A percentile compares a stretch with the other conserved stretches of the same genome.
phyloP scores from a whole-genome alignment of 495 filamentous ascomycete genomes.

The Neurospora tetraspora region DNA sequence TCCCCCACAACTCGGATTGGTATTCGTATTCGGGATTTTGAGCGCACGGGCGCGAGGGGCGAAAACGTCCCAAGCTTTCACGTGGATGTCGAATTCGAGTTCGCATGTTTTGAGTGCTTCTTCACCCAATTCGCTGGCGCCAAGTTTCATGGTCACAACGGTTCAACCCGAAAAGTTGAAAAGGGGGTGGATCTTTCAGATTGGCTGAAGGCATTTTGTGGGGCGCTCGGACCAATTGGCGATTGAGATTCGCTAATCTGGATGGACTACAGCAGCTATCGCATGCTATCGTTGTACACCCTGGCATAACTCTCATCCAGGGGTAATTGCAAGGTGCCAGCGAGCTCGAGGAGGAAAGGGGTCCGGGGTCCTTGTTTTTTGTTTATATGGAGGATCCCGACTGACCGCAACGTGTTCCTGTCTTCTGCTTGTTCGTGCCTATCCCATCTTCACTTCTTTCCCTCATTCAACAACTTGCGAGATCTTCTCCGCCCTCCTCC shows the following conservation, averaged over 20 bases:
- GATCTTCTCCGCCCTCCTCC: not conserved
- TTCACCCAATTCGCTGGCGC: not conserved
- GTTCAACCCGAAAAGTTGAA: not conserved
- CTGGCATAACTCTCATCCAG: not conserved
- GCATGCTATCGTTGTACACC: slow-evolving; percentile 1
- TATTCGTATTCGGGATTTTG: slow-evolving; percentile 6
- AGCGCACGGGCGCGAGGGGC: not conserved
- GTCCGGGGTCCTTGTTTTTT: not conserved
- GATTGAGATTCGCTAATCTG: not conserved
- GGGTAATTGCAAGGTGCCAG: not conserved
- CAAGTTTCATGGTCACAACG: not conserved
- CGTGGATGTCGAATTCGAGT: slow-evolving; percentile 3
- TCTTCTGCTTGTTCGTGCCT: not conserved
- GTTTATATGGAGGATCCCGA: not conserved
- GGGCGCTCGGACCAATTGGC: slow-evolving; percentile 1
- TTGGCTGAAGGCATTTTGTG: not conserved
- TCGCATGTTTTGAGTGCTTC: not conserved
- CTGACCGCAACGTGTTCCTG: not conserved
- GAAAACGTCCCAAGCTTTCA: not conserved
- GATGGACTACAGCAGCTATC: slow-evolving; percentile 2
- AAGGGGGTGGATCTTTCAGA: not conserved
- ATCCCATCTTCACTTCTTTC: slow-evolving; percentile 4
- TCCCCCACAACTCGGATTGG: not conserved
- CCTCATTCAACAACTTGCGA: not conserved
- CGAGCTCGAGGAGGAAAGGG: not conserved